Evolutionary conservation across 1,284 basidiomycete genomes (phyloP).

Genomic region (Pyrrhoderma lamaoense): DNA sequence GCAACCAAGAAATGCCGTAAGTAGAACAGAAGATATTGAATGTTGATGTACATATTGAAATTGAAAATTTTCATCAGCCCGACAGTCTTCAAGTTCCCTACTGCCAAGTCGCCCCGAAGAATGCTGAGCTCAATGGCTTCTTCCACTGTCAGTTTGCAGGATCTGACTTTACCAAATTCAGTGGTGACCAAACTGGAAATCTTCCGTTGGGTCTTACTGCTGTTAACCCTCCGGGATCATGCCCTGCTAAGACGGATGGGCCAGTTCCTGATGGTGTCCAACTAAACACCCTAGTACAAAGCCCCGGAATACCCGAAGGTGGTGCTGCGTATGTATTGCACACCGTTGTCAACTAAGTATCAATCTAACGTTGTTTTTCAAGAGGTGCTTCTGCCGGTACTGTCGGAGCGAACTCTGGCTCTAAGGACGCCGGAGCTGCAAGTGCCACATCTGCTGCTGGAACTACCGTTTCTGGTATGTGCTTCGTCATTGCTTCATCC

Average conservation of each 20-base stretch:
- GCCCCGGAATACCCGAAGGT: slow-evolving; percentile 24
- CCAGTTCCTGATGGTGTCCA: slow-evolving; percentile 28
- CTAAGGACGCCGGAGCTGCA: too few species aligned
- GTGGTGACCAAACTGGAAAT: slow-evolving; percentile 29
- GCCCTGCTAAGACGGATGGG: slow-evolving; percentile 32
- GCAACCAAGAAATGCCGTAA: slow-evolving; percentile 44
- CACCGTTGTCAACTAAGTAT: slow-evolving; percentile 5
- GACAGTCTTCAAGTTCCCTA: slow-evolving; percentile 31
- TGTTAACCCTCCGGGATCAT: slow-evolving; percentile 33
- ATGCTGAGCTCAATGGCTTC: slow-evolving; percentile 34
- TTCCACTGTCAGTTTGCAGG: slow-evolving; percentile 38
- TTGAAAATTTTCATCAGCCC: slow-evolving; percentile 26
- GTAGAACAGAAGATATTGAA: slow-evolving; percentile 15
- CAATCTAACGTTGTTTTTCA: background rate
- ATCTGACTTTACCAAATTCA: slow-evolving; percentile 29
- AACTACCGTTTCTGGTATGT: slow-evolving; percentile 17
- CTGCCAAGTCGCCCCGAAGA: slow-evolving; percentile 34
- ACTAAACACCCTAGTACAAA: slow-evolving; percentile 21
- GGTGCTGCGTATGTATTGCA: slow-evolving; percentile 8
- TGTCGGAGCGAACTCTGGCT: background rate
- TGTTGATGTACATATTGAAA: background rate
- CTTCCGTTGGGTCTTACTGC: slow-evolving; percentile 31
- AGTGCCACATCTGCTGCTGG: background rate
- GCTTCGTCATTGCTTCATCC: too few species aligned
- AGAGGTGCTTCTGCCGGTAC: background rate